Base-by-base conservation (phyloP, 2,329 filamentous ascomycete species). In the Apiospora phragmitis region DNA sequence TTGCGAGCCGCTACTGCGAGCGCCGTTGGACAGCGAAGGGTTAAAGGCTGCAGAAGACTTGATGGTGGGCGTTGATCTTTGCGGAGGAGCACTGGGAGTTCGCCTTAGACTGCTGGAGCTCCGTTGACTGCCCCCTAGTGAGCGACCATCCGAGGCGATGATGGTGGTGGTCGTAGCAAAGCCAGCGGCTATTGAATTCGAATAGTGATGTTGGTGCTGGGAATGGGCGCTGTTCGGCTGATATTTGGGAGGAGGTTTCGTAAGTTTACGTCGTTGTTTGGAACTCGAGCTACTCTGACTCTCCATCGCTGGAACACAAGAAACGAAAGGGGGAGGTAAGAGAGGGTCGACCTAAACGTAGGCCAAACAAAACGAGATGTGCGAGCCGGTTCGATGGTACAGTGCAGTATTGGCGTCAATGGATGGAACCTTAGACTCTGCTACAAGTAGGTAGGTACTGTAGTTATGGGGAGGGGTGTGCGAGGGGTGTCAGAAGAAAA, bases 101-200 rank as follows among this genome's bases (percentile, higher is more conserved):
- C 88, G 86, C 79, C 84, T 87, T 79, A 91, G 84, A 80, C 87
- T 90, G 77, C 87, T 86, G 75, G 89, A 90, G 86, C 89, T 91
- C 81, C 86, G 86, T 85, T 90, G 87, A 38, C 55, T 67, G 84
- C 87, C 90, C 81, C 86, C 84, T 76, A 90, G 81, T 75, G 87
- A 89, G 49, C 38, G 68, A 38, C 49, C 41, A 49, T 68, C 65
- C 55, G 55, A 62, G 55, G 55, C 55, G 55, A 62, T 62, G 21
- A 62, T 62, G 55, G 55, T 62, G 18, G 55, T 62, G 18, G 55
- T 62, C 55, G 55, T 62, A 38, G 55, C 88, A 82, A 85, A 83
- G 76, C 32, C 49, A 29, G 79, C 82, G 84, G 78, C 83, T 71
- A 75, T 71, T 24, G 77, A 84, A 67, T 82, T 85, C 73, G 85